Evolutionary conservation across 345 rosid species (phyloP).

Genomic region (Trapa bicornis): DNA sequence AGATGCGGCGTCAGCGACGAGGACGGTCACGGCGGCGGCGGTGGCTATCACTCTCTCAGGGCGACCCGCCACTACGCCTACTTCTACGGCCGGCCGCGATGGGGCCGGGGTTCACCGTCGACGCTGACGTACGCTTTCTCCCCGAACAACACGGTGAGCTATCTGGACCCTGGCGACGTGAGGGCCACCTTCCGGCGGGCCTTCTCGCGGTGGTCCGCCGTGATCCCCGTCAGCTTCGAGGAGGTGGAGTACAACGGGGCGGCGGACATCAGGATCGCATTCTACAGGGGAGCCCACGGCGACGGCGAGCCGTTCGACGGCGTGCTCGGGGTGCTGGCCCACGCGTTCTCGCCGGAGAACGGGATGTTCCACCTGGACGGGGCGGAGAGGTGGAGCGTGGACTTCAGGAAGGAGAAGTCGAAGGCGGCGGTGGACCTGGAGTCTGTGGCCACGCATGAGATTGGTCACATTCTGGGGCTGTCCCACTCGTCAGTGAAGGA

Average conservation of each 20-base stretch:
- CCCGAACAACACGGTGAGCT: conserved; percentile 32
- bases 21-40: not conserved
- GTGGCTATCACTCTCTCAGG: conserved; percentile 9
- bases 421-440: conserved; percentile 70
- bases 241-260: conserved; percentile 28
- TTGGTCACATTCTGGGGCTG: conserved; percentile 77
- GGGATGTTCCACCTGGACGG: conserved; percentile 78
- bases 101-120: conserved; percentile 36
- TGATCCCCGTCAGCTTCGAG: conserved; percentile 54
- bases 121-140: conserved; percentile 63
- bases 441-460: conserved; percentile 93
- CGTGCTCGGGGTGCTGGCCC: conserved; percentile 68
- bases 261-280: conserved; percentile 65
- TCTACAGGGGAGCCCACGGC: conserved; percentile 54
- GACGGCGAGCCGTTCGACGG: conserved; percentile 90
- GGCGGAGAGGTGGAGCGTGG: conserved; percentile 68
- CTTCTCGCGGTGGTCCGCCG: conserved; percentile 63
- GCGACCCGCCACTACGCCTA: conserved; percentile 44
- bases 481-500: conserved; percentile 65
- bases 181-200: conserved; percentile 39
- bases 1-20: conserved; percentile 69
- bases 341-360: conserved; percentile 79
- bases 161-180: conserved; percentile 32
- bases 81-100: conserved; percentile 61
- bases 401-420: conserved; percentile 35